Evolutionary conservation across 129 eudicot species (phyloP).

Genomic region (Logfia minima): DNA sequence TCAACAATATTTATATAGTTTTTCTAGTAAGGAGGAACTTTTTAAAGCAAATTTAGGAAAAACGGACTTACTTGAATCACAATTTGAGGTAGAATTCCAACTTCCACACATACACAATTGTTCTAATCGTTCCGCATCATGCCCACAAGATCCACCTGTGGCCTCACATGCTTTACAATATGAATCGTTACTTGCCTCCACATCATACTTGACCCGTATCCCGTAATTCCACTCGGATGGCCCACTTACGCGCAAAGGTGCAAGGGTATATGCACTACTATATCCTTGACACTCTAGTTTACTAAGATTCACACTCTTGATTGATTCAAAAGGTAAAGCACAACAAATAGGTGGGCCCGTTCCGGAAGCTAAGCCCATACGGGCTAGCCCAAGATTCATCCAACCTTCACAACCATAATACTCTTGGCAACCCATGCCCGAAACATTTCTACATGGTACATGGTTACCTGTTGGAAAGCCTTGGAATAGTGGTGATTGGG

Average conservation of each 20-base stretch:
- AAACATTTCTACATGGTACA: constrained; percentile 77
- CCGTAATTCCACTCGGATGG: constrained; percentile 84
- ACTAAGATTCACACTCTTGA: constrained; percentile 77
- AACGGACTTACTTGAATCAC: constrained; percentile 60
- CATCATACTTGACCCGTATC: constrained; percentile 77
- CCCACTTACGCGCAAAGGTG: constrained; percentile 71
- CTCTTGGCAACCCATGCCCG: constrained; percentile 94
- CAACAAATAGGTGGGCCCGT: constrained; percentile 90
- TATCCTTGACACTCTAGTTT: constrained; percentile 82
- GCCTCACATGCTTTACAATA: constrained; percentile 87
- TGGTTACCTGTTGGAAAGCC: constrained; percentile 76
- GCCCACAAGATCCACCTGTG: constrained; percentile 88
- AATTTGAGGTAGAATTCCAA: constrained; percentile 93
- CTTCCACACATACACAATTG: constrained; percentile 78
- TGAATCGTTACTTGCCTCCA: constrained; percentile 53
- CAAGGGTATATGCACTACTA: constrained; percentile 87
- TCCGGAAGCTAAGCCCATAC: constrained; percentile 59
- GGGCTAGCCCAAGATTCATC: constrained; percentile 52
- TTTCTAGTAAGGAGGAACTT: too few species aligned
- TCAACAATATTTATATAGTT: too few species aligned
- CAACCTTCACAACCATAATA: constrained; percentile 85
- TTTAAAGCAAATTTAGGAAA: not conserved
- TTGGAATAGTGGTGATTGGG: constrained; percentile 78
- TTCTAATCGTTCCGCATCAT: constrained; percentile 45
- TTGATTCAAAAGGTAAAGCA: constrained; percentile 57